Evolutionary conservation across 139 green algal species (phyloP).

Genomic region (Deuterostichococcus epilithicus): DNA sequence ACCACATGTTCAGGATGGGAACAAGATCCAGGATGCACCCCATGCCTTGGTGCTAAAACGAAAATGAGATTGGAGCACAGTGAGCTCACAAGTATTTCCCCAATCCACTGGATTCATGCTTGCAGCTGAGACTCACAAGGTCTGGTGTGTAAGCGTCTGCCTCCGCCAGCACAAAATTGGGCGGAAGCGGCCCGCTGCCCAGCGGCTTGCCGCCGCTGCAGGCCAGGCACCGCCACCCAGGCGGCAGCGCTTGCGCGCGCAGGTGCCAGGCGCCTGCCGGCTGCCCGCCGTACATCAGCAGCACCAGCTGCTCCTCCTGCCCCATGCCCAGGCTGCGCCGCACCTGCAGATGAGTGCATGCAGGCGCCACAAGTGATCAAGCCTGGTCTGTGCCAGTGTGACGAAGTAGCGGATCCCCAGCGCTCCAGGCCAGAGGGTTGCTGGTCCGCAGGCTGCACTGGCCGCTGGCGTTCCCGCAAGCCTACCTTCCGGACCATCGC

Average conservation of each 20-base stretch:
- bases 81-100: background rate
- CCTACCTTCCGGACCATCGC: background rate
- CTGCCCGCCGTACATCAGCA: constrained; percentile 55
- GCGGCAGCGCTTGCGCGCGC: constrained; percentile 39
- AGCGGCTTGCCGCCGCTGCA: constrained; percentile 29
- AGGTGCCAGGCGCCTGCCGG: constrained; percentile 35
- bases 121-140: constrained; percentile 42
- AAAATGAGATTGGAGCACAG: background rate
- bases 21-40: background rate
- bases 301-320: constrained; percentile 27
- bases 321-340: constrained; percentile 35
- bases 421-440: too few species aligned
- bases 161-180: constrained; percentile 39
- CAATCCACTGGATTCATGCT: background rate
- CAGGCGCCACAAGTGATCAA: background rate
- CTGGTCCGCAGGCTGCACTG: too few species aligned
- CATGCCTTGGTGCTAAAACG: too few species aligned
- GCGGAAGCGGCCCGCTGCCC: constrained; percentile 15
- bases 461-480: too few species aligned
- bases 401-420: too few species aligned
- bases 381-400: background rate
- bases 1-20: background rate
- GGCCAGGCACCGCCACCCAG: constrained; percentile 59
- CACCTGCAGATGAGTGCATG: constrained; percentile 19
- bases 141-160: constrained; percentile 62